Base-by-base conservation (phyloP, 352 stramenopile genomes). In the Phytophthora tubulina region DNA sequence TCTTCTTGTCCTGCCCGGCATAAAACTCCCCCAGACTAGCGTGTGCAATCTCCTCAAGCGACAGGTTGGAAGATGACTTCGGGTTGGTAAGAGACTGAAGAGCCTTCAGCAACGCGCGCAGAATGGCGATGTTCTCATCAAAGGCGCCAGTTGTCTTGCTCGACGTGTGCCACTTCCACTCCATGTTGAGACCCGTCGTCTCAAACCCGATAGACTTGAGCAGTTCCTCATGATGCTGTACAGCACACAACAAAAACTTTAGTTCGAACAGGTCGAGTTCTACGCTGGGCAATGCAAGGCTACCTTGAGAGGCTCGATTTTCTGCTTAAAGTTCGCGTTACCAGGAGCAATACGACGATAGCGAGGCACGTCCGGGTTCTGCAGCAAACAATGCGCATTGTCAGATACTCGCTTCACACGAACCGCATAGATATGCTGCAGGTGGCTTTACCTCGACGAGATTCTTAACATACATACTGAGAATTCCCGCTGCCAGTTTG, bases 391-490 rank as follows among this genome's bases (percentile, higher is more conserved):
- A 55, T 21, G n/a, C 30, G 15, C 35, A 52, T n/a, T 33, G 39
- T 64, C 14, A 49, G 27, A 30, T 61, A 49, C 38, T 38, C 5
- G 14, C 21, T 44, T 21, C 27, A 56, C 44, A 33, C 11, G 7
- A 36, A 54, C 6, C 27, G 52, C 17, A 56, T 21, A 32, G 36
- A 8, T 6, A 56, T 21, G 41, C 13, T 33, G 42, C 21, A 55
- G 9, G 3, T 44, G 17, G 3, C 17, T 67, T 56, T 82, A 92
- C 86, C 79, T 95, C 88, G 17, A 92, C 76, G 13, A 95, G 68
- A 63, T 95, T 95, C 79, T 93, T 94, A 61, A 93, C 86, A 78
- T 95, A 95, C 88, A 95, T 95, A 62, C 85, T 86, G 21, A 95
- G 77, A 63, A 95, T 91, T 2, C 84, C 81, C 9, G 82, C 77